phyloP scores from a whole-genome alignment of 1,284 basidiomycete genomes.

The Vanrija pseudolonga region DNA sequence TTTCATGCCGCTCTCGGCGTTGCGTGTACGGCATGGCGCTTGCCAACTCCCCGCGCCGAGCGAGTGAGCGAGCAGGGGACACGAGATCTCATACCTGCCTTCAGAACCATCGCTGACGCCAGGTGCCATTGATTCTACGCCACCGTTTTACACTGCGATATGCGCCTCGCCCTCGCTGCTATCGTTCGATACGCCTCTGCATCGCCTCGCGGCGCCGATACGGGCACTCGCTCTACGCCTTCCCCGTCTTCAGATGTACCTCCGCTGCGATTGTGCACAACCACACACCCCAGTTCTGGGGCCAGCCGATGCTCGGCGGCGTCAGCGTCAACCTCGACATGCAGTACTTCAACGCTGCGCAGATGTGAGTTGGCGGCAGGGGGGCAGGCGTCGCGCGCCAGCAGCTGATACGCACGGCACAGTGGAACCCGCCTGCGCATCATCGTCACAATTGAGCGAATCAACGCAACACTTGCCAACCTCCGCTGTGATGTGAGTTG shows the following conservation, averaged over 20 bases:
- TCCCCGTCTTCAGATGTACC: not conserved
- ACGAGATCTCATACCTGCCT: not conserved
- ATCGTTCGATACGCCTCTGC: too few relatives aligned
- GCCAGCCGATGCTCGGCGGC: slow-evolving; percentile 34
- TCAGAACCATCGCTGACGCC: too few relatives aligned
- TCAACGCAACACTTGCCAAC: slow-evolving; percentile 12
- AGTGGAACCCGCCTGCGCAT: slow-evolving; percentile 13
- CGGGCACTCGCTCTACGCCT: too few relatives aligned
- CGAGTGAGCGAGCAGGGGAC: too few relatives aligned
- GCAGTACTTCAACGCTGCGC: slow-evolving; percentile 29
- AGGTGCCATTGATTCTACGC: not conserved
- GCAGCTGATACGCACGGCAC: not conserved
- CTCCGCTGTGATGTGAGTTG: slow-evolving; percentile 17
- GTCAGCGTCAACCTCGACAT: slow-evolving; percentile 34
- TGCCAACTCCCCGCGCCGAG: too few relatives aligned
- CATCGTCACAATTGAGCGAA: slow-evolving; percentile 12
- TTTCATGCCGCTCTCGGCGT: too few relatives aligned
- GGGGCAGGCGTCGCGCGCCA: too few relatives aligned
- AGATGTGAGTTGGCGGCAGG: not conserved
- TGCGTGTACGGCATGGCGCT: too few relatives aligned
- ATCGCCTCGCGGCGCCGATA: too few relatives aligned
- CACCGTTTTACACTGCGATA: too few relatives aligned
- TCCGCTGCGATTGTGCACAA: slow-evolving; percentile 11
- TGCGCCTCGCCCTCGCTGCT: too few relatives aligned
- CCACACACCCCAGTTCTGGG: slow-evolving; percentile 38